Base-by-base conservation (phyloP, 208 protist species). In the Wallacemonas collosoma region DNA sequence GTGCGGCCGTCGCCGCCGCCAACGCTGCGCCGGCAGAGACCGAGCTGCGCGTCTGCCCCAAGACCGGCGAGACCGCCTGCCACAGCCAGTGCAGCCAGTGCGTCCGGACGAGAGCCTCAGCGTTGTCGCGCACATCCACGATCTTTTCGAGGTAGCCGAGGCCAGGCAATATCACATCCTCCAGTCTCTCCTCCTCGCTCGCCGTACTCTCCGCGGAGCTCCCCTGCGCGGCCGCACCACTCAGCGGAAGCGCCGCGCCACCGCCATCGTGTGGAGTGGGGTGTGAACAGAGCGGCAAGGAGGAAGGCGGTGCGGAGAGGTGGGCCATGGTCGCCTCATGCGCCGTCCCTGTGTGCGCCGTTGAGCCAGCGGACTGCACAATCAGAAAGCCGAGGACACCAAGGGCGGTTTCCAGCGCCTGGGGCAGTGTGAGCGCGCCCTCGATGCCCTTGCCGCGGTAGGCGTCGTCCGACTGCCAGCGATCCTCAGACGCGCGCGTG, bases 81-180 rank as follows among this genome's bases (percentile, higher is more conserved):
- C 90, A 95, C 50, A 97, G 74, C 73, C 90, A 94, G 9, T 77
- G 77, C n/a, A 97, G 76, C 90, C 93, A 97, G 38, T 81, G 79
- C 60, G 84, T 82, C 40, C 68, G 72, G 40, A 93, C 75, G 43
- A 97, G 79, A 51, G 79, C 84, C 65, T 82, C 65, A 8, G 73
- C 88, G 77, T 93, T 94, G 51, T 76, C 71, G 26, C 73, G 64
- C 61, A 88, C 75, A 69, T 93, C 93, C 15, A 91, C 76, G 61
- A 97, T 80, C 75, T 91, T 93, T 68, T 94, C 88, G 11, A 97
- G 67, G 76, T 95, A 90, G 58, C 53, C 75, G 3, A 96, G 77
- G 9, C 93, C 88, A 40, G 81, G 76, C 8, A 88, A 63, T 7
- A 88, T 80, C 7, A 94, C 75, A 2, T 55, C 68, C 61, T 87